Conservation (phyloP, 2,329 filamentous ascomycete genomes). For the Polytolypa hystricis region DNA sequence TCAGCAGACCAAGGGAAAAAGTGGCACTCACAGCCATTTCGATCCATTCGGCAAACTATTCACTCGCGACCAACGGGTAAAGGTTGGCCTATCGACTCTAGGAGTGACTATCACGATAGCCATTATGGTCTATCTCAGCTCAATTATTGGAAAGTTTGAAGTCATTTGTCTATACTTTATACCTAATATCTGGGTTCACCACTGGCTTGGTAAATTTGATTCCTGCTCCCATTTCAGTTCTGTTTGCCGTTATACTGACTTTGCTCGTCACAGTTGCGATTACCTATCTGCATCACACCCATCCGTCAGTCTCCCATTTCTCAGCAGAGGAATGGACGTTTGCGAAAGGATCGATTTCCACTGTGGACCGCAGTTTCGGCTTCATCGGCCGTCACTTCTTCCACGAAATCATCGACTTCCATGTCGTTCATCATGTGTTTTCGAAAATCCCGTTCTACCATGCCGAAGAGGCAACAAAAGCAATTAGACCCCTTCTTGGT, state of each 20-base stretch:
- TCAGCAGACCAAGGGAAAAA: conserved; percentile 6
- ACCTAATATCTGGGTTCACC: conserved; percentile 59
- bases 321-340: conserved; percentile 50
- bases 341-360: conserved; percentile 50
- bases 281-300: conserved; percentile 64
- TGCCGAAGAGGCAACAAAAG: conserved; percentile 47
- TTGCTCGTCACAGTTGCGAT: conserved; percentile 47
- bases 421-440: conserved; percentile 54
- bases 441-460: conserved; percentile 53
- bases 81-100: conserved; percentile 49
- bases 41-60: conserved; percentile 52
- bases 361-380: conserved; percentile 54
- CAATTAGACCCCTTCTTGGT: conserved; percentile 47
- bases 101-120: conserved; percentile 44
- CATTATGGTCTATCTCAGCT: conserved; percentile 42
- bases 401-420: conserved; percentile 55
- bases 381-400: conserved; percentile 55
- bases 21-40: conserved; percentile 41
- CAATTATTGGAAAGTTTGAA: conserved; percentile 45
- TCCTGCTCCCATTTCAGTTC: not conserved
- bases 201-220: conserved; percentile 50
- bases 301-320: conserved; percentile 47
- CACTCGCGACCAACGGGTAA: conserved; percentile 44
- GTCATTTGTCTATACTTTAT: conserved; percentile 50
- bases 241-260: conserved; percentile 2